phyloP scores from a whole-genome alignment of 2,329 filamentous ascomycete species.

The Colletotrichum spaethianum region DNA sequence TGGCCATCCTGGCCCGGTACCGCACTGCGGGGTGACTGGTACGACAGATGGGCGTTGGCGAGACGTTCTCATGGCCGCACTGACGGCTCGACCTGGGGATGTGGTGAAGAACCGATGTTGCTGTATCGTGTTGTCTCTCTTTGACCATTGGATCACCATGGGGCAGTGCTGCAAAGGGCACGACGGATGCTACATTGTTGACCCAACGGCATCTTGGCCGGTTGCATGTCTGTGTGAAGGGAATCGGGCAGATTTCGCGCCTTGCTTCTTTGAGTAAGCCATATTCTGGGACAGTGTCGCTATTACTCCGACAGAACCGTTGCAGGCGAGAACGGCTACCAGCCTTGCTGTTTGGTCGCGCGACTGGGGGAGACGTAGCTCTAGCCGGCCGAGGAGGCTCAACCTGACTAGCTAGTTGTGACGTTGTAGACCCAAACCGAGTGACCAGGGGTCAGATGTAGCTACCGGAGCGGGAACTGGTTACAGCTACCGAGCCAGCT shows the following conservation, averaged over 20 bases:
- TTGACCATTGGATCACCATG: slow-evolving; percentile 14
- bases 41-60: slow-evolving; percentile 17
- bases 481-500: slow-evolving; percentile 27
- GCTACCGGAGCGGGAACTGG: background rate
- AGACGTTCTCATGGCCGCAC: slow-evolving; percentile 35
- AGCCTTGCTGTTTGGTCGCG: slow-evolving; percentile 27
- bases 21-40: slow-evolving; percentile 15
- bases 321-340: slow-evolving; percentile 7
- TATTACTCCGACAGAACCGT: background rate
- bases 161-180: slow-evolving; percentile 25
- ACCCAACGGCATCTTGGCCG: slow-evolving; percentile 30
- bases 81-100: slow-evolving; percentile 31
- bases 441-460: slow-evolving; percentile 3
- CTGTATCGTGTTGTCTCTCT: slow-evolving; percentile 34
- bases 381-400: slow-evolving; percentile 31
- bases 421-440: slow-evolving; percentile 5
- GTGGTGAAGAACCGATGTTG: slow-evolving; percentile 27
- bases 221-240: slow-evolving; percentile 32
- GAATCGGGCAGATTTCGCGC: slow-evolving; percentile 27
- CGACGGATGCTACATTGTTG: slow-evolving; percentile 27
- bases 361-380: slow-evolving; percentile 8
- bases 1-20: slow-evolving; percentile 9
- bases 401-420: slow-evolving; percentile 20
- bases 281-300: slow-evolving; percentile 22
- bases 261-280: slow-evolving; percentile 36